Conservation (phyloP, 257 asterid genomes). For the Apocynum venetum region DNA sequence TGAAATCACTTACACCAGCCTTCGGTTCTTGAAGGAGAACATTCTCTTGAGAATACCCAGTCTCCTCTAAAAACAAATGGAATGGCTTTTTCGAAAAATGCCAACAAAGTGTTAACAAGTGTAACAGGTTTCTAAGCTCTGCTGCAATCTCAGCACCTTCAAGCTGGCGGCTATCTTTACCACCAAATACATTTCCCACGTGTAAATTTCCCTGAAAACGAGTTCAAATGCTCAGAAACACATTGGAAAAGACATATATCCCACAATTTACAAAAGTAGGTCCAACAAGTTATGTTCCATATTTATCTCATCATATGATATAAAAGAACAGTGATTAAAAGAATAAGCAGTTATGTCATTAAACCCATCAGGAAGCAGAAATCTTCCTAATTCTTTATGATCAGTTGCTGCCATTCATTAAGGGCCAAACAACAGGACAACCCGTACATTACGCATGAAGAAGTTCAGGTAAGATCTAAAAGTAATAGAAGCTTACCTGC, state of each 20-base stretch:
- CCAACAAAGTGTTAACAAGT: slow-evolving; percentile 86
- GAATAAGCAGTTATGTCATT: neutral
- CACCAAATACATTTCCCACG: slow-evolving; percentile 73
- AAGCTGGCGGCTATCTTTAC: slow-evolving; percentile 70
- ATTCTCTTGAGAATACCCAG: slow-evolving; percentile 78
- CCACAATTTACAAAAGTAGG: neutral
- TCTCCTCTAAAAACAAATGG: slow-evolving; percentile 75
- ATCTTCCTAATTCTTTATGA: neutral
- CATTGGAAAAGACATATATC: neutral
- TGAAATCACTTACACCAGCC: slow-evolving; percentile 80
- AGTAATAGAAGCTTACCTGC: slow-evolving; percentile 57
- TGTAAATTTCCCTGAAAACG: slow-evolving; percentile 71
- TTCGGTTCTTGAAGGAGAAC: slow-evolving; percentile 96
- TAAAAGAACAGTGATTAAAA: neutral
- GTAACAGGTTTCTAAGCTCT: slow-evolving; percentile 74
- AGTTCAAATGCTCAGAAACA: slow-evolving; percentile 11
- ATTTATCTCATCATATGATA: neutral
- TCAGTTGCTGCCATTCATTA: neutral
- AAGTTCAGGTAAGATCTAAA: neutral
- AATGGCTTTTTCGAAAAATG: slow-evolving; percentile 95
- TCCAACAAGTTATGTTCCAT: neutral
- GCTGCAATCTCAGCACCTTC: slow-evolving; percentile 70
- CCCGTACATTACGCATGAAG: neutral
- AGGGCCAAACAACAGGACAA: neutral
- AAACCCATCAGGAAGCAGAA: neutral